These are phyloP conservation scores for Lantana camara DNA, from an alignment of 257 asterid genomes.

Conservation along the genomic window DNA sequence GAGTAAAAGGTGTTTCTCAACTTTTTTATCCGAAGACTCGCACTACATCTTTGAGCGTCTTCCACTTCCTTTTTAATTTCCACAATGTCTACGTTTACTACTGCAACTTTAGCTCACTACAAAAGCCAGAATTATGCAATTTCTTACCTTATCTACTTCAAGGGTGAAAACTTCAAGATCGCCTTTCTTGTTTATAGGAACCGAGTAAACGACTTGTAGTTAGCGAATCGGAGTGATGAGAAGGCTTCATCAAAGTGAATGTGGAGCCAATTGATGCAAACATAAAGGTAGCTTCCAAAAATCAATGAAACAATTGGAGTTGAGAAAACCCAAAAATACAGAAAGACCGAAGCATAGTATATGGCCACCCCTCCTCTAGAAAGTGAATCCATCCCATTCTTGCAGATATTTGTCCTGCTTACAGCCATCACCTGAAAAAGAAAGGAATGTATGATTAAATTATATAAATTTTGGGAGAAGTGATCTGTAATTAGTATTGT, in stretches of 20 bases:
- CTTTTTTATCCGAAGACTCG: too few species aligned
- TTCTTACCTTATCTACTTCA: slow-evolving; percentile 90
- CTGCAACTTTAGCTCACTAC: not conserved
- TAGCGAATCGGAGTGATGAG: slow-evolving; percentile 95
- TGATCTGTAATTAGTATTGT: too few species aligned
- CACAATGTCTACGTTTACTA: too few species aligned
- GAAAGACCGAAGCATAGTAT: slow-evolving; percentile 94
- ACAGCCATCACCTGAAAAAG: slow-evolving; percentile 90
- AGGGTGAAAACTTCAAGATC: slow-evolving; percentile 94
- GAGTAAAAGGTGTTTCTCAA: too few species aligned
- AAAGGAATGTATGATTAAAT: not conserved
- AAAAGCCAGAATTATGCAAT: not conserved
- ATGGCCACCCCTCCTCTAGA: slow-evolving; percentile 80
- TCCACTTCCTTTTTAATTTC: too few species aligned
- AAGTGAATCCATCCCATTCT: slow-evolving; percentile 80
- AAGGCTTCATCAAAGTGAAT: slow-evolving; percentile 97
- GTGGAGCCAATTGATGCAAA: slow-evolving; percentile 98
- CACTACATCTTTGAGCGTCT: too few species aligned
- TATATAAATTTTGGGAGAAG: too few species aligned
- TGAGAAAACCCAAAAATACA: slow-evolving; percentile 96
- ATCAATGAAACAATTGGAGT: slow-evolving; percentile 94
- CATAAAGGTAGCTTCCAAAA: slow-evolving; percentile 93
- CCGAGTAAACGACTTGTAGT: slow-evolving; percentile 94
- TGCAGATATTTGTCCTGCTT: slow-evolving; percentile 80
- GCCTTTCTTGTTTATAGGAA: slow-evolving; percentile 69